Base-by-base conservation (phyloP, 2,329 filamentous ascomycete species). In the Monilinia vaccinii-corymbosi region DNA sequence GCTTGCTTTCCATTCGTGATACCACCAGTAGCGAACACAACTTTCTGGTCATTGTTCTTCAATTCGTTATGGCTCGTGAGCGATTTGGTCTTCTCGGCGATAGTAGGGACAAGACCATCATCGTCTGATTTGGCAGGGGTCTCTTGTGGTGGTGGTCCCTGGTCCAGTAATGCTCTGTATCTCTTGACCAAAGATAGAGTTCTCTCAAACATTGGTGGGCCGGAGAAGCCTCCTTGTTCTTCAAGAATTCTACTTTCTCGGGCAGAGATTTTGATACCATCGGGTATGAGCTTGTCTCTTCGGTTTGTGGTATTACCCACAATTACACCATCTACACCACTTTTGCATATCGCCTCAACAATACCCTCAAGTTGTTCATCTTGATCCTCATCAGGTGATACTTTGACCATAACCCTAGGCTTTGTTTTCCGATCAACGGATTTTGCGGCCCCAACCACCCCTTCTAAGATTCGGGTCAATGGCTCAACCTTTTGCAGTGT, bases 261-360 rank as follows among this genome's bases (percentile, higher is more conserved):
- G 2, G 77, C 69, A 0, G 86, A 81, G 31, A 96, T 78, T 38
- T 77, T 73, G 65, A 87, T 82, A 31, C 87, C 85, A 28, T 80
- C 75, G 0, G 91, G 87, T 0, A 93, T 72, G 3, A 92, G 76
- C 4, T 85, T 86, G 0, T 86, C 81, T 47, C 94, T 81, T 65
- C 86, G 83, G 75, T 94, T 96, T 3, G 94, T 99, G 0, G 94
- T 99, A 77, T 99, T 99, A 13, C 93, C 94, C 4, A 99, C 93
- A 63, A 99, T 97, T 40, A 99, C 85, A 32, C 94, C 94, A 68
- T 97, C 92, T 2, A 97, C 92, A 8, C 92, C 92, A 62, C 89
- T 91, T 66, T 79, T 79, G 78, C 85, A 88, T 14, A 96, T 86
- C 0, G 92, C 92, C 67, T 91, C 83, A 62, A 91, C 93, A 60